phyloP scores from a whole-genome alignment of 352 stramenopile genomes.

The Aphanomyces euteiches region DNA sequence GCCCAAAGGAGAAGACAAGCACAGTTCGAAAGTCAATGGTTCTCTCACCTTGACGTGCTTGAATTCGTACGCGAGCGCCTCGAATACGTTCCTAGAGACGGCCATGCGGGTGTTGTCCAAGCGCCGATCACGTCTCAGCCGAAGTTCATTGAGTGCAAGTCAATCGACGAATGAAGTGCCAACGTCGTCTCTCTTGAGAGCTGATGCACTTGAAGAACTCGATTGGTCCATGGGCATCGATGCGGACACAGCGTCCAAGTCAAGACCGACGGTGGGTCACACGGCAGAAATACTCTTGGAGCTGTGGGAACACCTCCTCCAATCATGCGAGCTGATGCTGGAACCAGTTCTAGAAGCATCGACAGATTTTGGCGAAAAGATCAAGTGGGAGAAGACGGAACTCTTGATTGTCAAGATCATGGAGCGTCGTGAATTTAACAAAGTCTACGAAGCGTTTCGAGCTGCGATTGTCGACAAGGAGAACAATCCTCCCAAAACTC shows the following conservation, averaged over 20 bases:
- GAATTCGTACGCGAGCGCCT: constrained; percentile 2
- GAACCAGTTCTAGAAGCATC: background rate
- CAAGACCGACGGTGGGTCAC: constrained; percentile 10
- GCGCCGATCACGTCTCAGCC: background rate
- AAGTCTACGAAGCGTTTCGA: constrained; percentile 18
- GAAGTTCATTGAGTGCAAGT: background rate
- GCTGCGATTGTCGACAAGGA: constrained; percentile 6
- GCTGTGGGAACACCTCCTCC: constrained; percentile 21
- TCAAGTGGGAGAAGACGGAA: constrained; percentile 22
- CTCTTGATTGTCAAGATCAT: constrained; percentile 25
- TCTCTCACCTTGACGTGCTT: constrained; percentile 2
- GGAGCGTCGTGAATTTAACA: constrained; percentile 22
- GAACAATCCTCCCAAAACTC: background rate
- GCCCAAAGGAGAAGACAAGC: constrained; percentile 9
- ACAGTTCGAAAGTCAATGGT: background rate
- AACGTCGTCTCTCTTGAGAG: background rate
- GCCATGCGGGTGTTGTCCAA: background rate
- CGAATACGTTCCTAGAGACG: constrained; percentile 17
- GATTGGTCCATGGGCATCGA: constrained; percentile 20
- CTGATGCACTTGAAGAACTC: constrained; percentile 17
- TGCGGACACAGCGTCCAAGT: constrained; percentile 8
- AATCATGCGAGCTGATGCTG: constrained; percentile 7
- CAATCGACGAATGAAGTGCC: background rate
- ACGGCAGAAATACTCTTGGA: constrained; percentile 1
- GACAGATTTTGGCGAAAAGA: constrained; percentile 17